phyloP scores from a whole-genome alignment of 2,329 filamentous ascomycete species.

The Fusarium pseudonygamai region DNA sequence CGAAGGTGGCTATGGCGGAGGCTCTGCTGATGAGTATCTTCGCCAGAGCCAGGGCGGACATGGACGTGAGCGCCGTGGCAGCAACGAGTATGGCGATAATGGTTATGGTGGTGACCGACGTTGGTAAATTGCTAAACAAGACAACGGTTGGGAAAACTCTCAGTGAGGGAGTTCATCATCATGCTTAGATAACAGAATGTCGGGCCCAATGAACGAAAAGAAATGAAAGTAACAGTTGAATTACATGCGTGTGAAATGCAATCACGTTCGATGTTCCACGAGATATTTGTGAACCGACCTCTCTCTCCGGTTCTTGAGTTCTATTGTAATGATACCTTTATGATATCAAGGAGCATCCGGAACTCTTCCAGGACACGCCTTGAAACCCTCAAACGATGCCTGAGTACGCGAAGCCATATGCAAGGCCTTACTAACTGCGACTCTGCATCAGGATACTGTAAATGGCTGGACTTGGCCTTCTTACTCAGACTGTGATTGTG shows the following conservation, averaged over 20 bases:
- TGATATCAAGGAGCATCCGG: not conserved
- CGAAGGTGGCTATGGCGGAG: constrained; percentile 42
- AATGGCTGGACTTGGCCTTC: not conserved
- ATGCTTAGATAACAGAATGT: constrained; percentile 5
- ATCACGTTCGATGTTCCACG: not conserved
- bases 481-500: not conserved
- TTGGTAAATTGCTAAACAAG: constrained; percentile 29
- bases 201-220: constrained; percentile 1
- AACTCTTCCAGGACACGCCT: not conserved
- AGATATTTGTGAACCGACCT: not conserved
- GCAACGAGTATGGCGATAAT: constrained; percentile 27
- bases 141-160: not conserved
- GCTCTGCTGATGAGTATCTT: constrained; percentile 36
- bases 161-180: not conserved
- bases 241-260: not conserved
- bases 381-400: not conserved
- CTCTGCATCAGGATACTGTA: not conserved
- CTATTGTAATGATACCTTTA: not conserved
- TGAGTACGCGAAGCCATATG: not conserved
- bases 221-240: not conserved
- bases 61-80: constrained; percentile 22
- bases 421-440: not conserved
- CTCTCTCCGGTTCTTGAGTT: not conserved
- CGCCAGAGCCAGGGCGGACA: constrained; percentile 35
- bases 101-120: constrained; percentile 40